Evolutionary conservation across 2,329 filamentous ascomycete species (phyloP), one percentile per base, ranked within the genome.

Genomic region (Bisporella sp.): DNA sequence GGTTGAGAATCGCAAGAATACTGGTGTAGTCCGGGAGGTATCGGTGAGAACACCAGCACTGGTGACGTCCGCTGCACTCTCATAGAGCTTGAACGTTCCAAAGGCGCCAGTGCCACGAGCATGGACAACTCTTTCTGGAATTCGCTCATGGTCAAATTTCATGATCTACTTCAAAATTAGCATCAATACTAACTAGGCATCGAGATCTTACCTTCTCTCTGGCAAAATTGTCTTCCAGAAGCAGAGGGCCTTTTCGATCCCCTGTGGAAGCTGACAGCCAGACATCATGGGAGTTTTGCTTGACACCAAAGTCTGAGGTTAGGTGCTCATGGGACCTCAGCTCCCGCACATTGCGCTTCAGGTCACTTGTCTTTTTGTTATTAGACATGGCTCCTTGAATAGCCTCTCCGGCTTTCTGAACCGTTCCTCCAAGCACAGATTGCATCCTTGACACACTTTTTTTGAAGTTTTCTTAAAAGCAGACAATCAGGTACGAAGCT

Each of bases 281-380:
- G 64, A 90, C 77, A 62, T 95, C 89, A 1, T 84, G 84, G 60
- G 85, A 85, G 41, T 73, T 71, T 61, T 89, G 77, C 67, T 84
- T 88, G 31, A 85, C 81, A 28, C 89, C 89, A 69, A 77, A 88
- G 62, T 95, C 89, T 45, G 84, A 85, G 0, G 88, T 92, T 57
- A 90, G 79, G 39, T 78, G 74, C 32, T 76, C 72, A 37, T 79
- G 74, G 46, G 76, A 68, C 42, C 77, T 69, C 2, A 80, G 73
- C 62, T 88, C 75, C 49, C 80, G 76, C 4, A 71, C 85, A 54
- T 82, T 48, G 5, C 47, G 47, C 49, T 58, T 56, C 52, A 64
- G 53, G 29, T 63, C 58, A 7, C 47, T 42, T 6, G 55, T 45
- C 41, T 65, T 65, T 54, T 62, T 59, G 52, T 63, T 64, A 39